Evolutionary conservation across 352 stramenopile genomes (phyloP).

Genomic region (Phytophthora hybrid): DNA sequence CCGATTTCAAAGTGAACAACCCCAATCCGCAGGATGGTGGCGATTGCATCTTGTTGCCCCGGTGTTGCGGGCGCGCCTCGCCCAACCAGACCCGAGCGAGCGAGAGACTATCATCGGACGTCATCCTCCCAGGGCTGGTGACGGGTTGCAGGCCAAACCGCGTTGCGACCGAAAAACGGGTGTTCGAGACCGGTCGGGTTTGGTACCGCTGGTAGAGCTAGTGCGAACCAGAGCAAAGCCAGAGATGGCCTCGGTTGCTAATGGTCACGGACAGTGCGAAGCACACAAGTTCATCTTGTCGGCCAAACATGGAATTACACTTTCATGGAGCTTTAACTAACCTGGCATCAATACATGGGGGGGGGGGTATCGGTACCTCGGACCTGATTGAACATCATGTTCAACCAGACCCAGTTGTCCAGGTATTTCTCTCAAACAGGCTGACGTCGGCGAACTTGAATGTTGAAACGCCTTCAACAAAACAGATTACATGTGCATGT

Average conservation of each 20-base stretch:
- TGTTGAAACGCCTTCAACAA: neutral
- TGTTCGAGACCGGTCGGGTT: constrained; percentile 9
- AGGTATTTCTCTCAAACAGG: constrained; percentile 11
- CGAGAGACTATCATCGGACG: constrained; percentile 2
- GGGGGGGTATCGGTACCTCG: neutral
- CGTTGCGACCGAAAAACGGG: constrained; percentile 6
- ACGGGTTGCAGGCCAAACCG: constrained; percentile 6
- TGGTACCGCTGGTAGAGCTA: constrained; percentile 30
- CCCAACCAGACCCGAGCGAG: neutral
- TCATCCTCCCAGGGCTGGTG: constrained; percentile 9
- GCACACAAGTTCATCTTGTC: neutral
- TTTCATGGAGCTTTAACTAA: neutral
- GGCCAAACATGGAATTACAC: neutral
- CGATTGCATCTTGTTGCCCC: constrained; percentile 26
- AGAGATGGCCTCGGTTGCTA: constrained; percentile 19
- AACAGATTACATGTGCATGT: neutral
- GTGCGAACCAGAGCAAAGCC: constrained; percentile 35
- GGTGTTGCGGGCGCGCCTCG: neutral
- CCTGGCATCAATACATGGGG: too few species aligned
- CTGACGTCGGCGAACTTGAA: constrained; percentile 7
- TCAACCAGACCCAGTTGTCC: constrained; percentile 21
- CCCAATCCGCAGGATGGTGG: constrained; percentile 23
- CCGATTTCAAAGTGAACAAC: constrained; percentile 35
- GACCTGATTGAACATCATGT: constrained; percentile 30
- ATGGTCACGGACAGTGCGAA: constrained; percentile 17